Conservation (phyloP, 495 filamentous ascomycete genomes). For the Annulohypoxylon stygium region DNA sequence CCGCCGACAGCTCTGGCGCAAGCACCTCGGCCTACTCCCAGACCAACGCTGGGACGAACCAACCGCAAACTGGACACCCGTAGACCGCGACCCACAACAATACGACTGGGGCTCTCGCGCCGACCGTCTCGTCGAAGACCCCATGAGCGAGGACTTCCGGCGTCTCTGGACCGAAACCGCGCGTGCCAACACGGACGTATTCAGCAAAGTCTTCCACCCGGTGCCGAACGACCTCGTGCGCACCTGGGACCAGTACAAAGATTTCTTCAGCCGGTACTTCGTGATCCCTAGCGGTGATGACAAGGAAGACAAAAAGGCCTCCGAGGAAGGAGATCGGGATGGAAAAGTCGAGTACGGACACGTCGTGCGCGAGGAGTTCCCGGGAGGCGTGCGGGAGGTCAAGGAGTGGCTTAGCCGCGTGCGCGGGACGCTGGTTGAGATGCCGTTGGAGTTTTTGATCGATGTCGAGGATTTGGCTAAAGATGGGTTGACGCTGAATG, state of each 20-base stretch:
- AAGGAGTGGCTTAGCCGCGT: conserved; percentile 84
- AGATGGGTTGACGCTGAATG: conserved; percentile 83
- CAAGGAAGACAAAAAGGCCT: conserved; percentile 46
- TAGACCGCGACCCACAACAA: conserved; percentile 73
- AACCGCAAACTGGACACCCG: conserved; percentile 80
- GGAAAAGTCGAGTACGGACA: conserved; percentile 80
- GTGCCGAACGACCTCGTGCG: conserved; percentile 85
- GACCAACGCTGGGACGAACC: conserved; percentile 73
- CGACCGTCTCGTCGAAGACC: conserved; percentile 81
- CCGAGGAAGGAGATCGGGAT: conserved; percentile 17
- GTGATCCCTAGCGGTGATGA: conserved; percentile 65
- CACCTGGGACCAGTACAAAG: conserved; percentile 88
- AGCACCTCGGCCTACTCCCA: conserved; percentile 87
- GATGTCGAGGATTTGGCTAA: conserved; percentile 88
- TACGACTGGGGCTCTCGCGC: conserved; percentile 86
- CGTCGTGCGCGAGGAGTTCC: conserved; percentile 85
- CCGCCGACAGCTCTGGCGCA: conserved; percentile 87
- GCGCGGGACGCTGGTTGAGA: conserved; percentile 87
- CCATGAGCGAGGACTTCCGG: conserved; percentile 74
- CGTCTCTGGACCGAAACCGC: conserved; percentile 81
- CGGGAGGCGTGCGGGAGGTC: conserved; percentile 74
- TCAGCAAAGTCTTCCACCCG: conserved; percentile 85
- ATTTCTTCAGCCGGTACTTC: conserved; percentile 80
- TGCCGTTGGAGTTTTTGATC: conserved; percentile 90
- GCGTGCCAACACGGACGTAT: conserved; percentile 84